A percentile compares a stretch with the other conserved stretches of the same genome.
phyloP scores from a whole-genome alignment of 1,284 basidiomycete genomes.

The Boletus holoroseus region DNA sequence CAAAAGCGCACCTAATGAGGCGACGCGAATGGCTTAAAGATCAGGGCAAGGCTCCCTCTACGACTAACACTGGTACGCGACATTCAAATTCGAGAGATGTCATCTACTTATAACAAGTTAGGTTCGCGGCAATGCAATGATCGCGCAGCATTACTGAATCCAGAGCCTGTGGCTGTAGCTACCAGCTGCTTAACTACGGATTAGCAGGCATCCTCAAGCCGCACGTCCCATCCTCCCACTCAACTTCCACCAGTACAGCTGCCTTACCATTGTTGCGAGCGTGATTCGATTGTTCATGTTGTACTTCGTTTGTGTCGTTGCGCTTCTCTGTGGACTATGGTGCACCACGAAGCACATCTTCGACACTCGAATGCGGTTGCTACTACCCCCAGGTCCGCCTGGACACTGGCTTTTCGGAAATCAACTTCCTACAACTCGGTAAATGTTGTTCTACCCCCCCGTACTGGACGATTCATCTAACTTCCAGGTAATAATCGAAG shows the following conservation, averaged over 20 bases:
- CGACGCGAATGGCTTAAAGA: no score
- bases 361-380: neutral
- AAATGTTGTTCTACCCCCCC: neutral
- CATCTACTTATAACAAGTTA: no score
- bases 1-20: no score
- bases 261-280: neutral
- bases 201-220: no score
- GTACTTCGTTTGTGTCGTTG: neutral
- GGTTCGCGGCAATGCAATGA: no score
- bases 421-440: conserved; percentile 13
- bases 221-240: no score
- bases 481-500: neutral
- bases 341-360: neutral
- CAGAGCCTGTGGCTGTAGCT: no score
- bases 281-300: neutral
- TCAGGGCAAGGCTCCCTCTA: no score
- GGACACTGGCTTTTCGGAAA: conserved; percentile 19
- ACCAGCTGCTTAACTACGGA: no score
- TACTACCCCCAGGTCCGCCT: conserved; percentile 15
- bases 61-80: no score
- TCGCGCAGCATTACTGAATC: no score
- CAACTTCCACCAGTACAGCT: neutral
- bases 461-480: neutral
- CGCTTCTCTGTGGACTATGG: conserved; percentile 6
- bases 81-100: no score